phyloP scores from a whole-genome alignment of 225 moss, liverwort and hornwort genomes.

The Lunularia cruciata region DNA sequence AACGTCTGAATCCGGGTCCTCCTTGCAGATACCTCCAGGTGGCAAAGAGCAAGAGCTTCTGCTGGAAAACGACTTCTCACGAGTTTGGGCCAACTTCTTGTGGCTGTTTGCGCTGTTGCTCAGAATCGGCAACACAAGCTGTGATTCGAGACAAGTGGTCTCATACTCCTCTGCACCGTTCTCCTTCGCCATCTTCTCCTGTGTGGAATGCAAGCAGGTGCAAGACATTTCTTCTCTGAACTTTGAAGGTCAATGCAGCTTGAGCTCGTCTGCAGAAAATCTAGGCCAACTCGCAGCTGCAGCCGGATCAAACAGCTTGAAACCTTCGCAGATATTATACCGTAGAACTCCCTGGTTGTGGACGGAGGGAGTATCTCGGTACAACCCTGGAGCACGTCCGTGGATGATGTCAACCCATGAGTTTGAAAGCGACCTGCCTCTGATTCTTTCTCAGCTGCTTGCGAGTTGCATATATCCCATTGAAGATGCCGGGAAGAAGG shows the following conservation, averaged over 20 bases:
- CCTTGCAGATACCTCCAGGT: not conserved
- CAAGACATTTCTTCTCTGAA: not conserved
- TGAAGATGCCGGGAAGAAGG: not conserved
- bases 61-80: not conserved
- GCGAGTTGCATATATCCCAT: not conserved
- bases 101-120: slow-evolving; percentile 1
- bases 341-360: not conserved
- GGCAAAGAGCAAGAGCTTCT: slow-evolving; percentile 5
- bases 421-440: not conserved
- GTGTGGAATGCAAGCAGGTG: not conserved
- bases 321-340: not conserved
- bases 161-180: not conserved
- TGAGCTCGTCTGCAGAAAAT: not conserved
- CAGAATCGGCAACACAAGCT: not conserved
- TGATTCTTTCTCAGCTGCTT: not conserved
- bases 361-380: not conserved
- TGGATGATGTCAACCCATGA: not conserved
- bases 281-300: no score
- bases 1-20: not conserved
- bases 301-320: not conserved
- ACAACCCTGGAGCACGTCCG: not conserved
- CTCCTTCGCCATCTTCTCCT: not conserved
- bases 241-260: not conserved
- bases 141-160: not conserved
- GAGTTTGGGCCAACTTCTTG: not conserved